phyloP scores from a whole-genome alignment of 2,329 filamentous ascomycete genomes.

The Bretziella fagacearum region DNA sequence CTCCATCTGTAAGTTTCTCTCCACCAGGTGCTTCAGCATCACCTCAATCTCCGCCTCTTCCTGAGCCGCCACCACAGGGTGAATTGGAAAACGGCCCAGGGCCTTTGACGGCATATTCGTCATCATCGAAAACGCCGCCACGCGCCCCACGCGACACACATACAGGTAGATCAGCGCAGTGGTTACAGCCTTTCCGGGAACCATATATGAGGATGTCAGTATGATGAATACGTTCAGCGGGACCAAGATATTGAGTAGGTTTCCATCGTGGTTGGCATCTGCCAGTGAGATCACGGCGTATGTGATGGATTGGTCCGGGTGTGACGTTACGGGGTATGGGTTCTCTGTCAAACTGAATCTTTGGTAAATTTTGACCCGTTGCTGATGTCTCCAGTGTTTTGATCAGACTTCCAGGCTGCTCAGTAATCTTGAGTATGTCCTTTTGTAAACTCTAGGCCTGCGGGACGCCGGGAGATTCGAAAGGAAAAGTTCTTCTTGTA shows the following conservation, averaged over 20 bases:
- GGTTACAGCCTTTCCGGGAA: background rate
- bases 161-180: background rate
- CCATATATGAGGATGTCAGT: background rate
- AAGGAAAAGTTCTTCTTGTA: background rate
- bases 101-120: background rate
- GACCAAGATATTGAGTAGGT: background rate
- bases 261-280: background rate
- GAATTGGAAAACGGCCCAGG: background rate
- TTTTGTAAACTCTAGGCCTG: background rate
- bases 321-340: background rate
- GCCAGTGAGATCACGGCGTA: conserved; percentile 2
- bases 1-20: background rate
- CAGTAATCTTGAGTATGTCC: background rate
- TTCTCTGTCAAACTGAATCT: background rate
- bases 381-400: background rate
- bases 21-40: background rate
- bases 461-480: background rate
- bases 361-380: background rate
- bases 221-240: background rate
- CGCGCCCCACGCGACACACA: background rate
- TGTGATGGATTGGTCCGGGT: background rate
- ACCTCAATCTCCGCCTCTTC: background rate
- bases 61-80: background rate
- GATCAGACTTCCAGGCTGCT: background rate
- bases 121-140: background rate